Percentiles rank a stretch among this genome's conserved stretches.
Conservation (phyloP, 2,329 filamentous ascomycete species). For the Ambrosiella beaveri region DNA sequence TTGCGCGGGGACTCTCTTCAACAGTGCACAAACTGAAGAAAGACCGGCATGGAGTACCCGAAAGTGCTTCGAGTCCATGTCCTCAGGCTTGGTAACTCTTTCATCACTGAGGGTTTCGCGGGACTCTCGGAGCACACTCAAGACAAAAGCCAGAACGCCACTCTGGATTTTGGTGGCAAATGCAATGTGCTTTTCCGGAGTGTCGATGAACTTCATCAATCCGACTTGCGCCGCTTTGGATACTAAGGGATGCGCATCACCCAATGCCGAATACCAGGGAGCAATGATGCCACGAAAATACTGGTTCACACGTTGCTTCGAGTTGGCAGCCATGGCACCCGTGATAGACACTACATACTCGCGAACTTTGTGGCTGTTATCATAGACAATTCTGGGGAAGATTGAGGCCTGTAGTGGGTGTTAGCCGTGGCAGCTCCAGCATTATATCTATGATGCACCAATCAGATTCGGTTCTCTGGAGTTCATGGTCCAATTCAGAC, state of each 20-base stretch:
- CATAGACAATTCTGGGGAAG: constrained; percentile 48
- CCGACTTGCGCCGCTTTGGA: constrained; percentile 63
- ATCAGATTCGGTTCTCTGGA: too few species aligned
- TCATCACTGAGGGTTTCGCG: constrained; percentile 74
- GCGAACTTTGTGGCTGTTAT: constrained; percentile 63
- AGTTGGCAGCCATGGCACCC: constrained; percentile 32
- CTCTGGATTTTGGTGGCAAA: constrained; percentile 72
- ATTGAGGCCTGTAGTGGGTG: constrained; percentile 45
- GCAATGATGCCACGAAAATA: constrained; percentile 62
- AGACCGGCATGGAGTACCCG: constrained; percentile 47
- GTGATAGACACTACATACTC: constrained; percentile 29
- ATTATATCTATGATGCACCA: not conserved
- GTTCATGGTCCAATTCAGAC: too few species aligned
- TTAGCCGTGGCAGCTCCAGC: not conserved
- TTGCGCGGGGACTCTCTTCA: constrained; percentile 32
- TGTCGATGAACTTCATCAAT: constrained; percentile 56
- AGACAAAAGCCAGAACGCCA: constrained; percentile 67
- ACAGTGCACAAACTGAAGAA: constrained; percentile 35
- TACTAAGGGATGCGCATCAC: constrained; percentile 67
- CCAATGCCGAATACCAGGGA: constrained; percentile 79
- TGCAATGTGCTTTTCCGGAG: constrained; percentile 56
- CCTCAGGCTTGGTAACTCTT: constrained; percentile 64
- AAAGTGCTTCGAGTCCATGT: constrained; percentile 70
- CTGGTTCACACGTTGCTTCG: constrained; percentile 69
- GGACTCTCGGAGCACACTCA: constrained; percentile 65